Evolutionary conservation across 2,329 filamentous ascomycete species (phyloP).

Genomic region (Neonectria sp.): DNA sequence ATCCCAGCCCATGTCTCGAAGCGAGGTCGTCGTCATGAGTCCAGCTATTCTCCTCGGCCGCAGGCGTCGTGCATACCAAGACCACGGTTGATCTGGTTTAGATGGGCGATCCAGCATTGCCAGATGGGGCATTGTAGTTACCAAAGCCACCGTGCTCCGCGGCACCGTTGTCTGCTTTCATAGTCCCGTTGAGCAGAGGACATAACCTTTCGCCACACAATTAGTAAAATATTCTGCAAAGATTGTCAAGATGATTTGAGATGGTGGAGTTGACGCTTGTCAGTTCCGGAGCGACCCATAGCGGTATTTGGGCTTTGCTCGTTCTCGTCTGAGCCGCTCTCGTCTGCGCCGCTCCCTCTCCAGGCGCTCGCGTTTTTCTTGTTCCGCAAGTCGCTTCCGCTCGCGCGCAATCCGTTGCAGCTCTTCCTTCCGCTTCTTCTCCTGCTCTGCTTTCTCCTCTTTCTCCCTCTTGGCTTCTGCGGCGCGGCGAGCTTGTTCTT

Average conservation of each 20-base stretch:
- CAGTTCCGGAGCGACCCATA: conserved; percentile 40
- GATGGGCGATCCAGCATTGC: conserved; percentile 53
- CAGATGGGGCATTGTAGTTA: conserved; percentile 62
- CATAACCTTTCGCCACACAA: conserved; percentile 74
- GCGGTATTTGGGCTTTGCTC: conserved; percentile 39
- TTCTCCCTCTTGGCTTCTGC: conserved; percentile 33
- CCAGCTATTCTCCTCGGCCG: background rate
- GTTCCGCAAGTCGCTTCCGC: conserved; percentile 31
- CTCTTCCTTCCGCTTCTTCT: conserved; percentile 38
- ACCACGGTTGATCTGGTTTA: conserved; percentile 22
- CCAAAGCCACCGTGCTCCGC: conserved; percentile 73
- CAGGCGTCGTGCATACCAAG: background rate
- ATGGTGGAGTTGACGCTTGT: conserved; percentile 31
- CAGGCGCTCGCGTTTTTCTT: conserved; percentile 29
- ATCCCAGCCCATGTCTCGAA: background rate
- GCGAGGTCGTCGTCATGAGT: background rate
- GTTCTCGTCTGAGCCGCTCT: conserved; percentile 37
- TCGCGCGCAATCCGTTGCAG: conserved; percentile 34
- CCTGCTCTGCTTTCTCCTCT: conserved; percentile 33
- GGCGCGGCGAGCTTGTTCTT: conserved; percentile 38
- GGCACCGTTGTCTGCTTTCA: conserved; percentile 72
- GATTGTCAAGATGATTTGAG: conserved; percentile 31
- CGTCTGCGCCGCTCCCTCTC: conserved; percentile 37
- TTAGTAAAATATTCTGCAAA: conserved; percentile 39
- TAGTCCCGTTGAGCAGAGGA: conserved; percentile 87